Conservation (phyloP, 176 grass and related monocot genomes). For the Cenchrus fungigraminus region DNA sequence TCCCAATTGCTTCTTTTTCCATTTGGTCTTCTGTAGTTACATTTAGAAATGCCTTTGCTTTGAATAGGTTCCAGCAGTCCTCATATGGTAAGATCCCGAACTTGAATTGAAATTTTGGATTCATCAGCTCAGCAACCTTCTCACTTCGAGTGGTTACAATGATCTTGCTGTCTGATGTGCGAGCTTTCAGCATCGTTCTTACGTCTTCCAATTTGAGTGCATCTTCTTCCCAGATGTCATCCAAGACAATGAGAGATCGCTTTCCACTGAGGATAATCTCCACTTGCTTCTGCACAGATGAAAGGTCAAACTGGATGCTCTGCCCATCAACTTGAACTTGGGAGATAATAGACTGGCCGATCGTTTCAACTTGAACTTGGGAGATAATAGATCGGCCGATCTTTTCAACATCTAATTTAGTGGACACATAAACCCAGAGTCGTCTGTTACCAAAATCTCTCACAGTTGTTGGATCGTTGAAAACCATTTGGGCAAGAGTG, state of each 20-base stretch:
- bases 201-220: not conserved
- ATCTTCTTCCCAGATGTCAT: not conserved
- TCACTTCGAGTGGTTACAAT: not conserved
- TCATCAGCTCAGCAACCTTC: not conserved
- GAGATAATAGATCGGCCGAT: not conserved
- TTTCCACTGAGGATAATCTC: not conserved
- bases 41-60: not conserved
- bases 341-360: too few relatives aligned
- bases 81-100: not conserved
- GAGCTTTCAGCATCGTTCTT: not conserved
- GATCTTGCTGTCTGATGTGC: not conserved
- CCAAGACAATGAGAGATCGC: not conserved
- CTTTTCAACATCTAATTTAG: not conserved
- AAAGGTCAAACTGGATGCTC: not conserved
- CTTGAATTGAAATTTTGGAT: not conserved
- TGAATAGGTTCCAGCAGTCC: not conserved
- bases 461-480: not conserved
- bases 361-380: not conserved
- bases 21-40: not conserved
- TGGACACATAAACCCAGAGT: not conserved
- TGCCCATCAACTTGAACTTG: not conserved
- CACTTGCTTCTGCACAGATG: not conserved
- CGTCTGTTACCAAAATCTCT: not conserved
- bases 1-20: not conserved
- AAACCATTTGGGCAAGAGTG: not conserved